These are phyloP conservation scores for Castanea mollissima DNA, from an alignment of 306 rosid species.

Conservation along the genomic window DNA sequence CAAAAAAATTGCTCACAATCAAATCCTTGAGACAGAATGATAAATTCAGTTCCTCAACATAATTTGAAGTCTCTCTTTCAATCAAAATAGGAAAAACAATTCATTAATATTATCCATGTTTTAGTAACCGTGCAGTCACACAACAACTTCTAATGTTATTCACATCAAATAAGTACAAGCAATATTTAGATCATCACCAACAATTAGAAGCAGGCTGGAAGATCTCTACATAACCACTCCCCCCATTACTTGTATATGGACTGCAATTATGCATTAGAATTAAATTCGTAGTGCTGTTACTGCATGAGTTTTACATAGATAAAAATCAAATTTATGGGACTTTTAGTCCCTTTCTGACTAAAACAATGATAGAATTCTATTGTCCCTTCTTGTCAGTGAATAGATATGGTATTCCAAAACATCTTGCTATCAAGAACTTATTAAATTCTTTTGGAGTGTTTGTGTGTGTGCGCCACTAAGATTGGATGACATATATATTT, in stretches of 20 bases:
- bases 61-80: background rate
- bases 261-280: background rate
- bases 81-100: background rate
- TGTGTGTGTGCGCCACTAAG: background rate
- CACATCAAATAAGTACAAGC: background rate
- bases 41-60: constrained; percentile 38
- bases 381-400: background rate
- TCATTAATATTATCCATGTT: background rate
- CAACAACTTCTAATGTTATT: background rate
- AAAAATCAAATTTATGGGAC: background rate
- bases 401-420: background rate
- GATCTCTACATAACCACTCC: no score
- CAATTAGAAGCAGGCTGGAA: no score
- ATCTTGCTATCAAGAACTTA: background rate
- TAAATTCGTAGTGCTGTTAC: background rate
- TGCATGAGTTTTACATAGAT: background rate
- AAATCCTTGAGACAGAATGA: constrained; percentile 52
- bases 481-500: background rate
- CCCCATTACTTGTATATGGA: background rate
- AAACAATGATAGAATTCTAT: background rate
- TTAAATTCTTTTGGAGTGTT: background rate
- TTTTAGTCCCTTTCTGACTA: background rate
- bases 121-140: background rate
- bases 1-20: constrained; percentile 55
- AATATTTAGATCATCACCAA: background rate